These are phyloP conservation scores for Aspergillus eucalypticola DNA, from an alignment of 2,329 filamentous ascomycete species.

Conservation along the genomic window DNA sequence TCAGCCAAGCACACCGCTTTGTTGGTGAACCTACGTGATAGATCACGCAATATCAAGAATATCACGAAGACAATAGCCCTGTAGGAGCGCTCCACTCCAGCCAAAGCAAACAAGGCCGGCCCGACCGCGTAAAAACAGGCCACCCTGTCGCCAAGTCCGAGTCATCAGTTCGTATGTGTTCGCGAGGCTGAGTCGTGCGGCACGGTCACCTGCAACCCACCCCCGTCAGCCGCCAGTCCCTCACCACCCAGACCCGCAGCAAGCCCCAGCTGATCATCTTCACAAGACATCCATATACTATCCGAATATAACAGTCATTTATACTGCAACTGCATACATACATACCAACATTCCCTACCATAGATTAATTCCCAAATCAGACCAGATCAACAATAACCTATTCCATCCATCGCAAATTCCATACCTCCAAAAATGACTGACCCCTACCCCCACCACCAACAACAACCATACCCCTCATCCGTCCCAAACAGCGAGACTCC, in stretches of 20 bases:
- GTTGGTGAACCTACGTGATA: not conserved
- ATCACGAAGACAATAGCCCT: too few relatives aligned
- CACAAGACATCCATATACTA: not conserved
- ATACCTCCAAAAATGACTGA: constrained; percentile 47
- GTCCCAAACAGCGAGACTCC: constrained; percentile 12
- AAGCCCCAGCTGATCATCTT: not conserved
- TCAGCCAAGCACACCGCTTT: not conserved
- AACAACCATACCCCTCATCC: constrained; percentile 19
- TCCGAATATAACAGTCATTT: not conserved
- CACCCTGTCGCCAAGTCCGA: not conserved
- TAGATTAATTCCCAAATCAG: too few relatives aligned
- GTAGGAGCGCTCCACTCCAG: too few relatives aligned
- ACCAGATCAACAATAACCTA: too few relatives aligned
- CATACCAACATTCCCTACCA: not conserved
- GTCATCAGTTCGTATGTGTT: not conserved
- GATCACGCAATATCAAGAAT: not conserved
- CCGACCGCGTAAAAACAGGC: not conserved
- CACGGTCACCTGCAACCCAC: constrained; percentile 1
- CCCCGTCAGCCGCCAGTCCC: not conserved
- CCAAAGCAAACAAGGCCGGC: too few relatives aligned
- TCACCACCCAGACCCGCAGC: not conserved
- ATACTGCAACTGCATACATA: not conserved
- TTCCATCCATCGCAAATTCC: not conserved
- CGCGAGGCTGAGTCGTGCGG: not conserved
- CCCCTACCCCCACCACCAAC: constrained; percentile 49